phyloP scores from a whole-genome alignment of 2,329 filamentous ascomycete genomes.

The Sphaceloma murrayae region DNA sequence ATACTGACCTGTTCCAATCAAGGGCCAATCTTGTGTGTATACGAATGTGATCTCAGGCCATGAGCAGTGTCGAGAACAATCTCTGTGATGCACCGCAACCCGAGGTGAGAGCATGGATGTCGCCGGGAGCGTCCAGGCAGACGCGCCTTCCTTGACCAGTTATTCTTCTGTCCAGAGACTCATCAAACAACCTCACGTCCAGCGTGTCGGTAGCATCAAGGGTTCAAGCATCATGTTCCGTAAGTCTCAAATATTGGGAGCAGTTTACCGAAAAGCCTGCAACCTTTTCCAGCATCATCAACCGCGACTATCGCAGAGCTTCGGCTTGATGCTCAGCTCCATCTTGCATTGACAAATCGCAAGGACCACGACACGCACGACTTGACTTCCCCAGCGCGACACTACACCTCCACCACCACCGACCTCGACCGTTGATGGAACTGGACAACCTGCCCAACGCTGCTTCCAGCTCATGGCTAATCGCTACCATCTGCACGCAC shows the following conservation, averaged over 20 bases:
- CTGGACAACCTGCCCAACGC: not conserved
- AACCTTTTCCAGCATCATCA: too few species aligned
- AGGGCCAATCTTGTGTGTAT: too few species aligned
- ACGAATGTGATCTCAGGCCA: too few species aligned
- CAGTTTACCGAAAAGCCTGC: too few species aligned
- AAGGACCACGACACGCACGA: not conserved
- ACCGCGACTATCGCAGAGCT: too few species aligned
- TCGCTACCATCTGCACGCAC: slow-evolving; percentile 6
- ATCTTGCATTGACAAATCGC: not conserved
- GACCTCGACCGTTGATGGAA: slow-evolving; percentile 7
- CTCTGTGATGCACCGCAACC: too few species aligned
- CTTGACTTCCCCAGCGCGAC: not conserved
- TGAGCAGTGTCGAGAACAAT: too few species aligned
- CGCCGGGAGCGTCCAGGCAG: too few species aligned
- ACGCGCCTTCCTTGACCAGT: too few species aligned
- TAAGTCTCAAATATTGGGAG: slow-evolving; percentile 5
- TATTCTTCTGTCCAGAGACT: not conserved
- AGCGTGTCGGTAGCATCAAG: slow-evolving; percentile 4
- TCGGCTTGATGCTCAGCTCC: not conserved
- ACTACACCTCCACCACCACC: not conserved
- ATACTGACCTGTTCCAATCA: too few species aligned
- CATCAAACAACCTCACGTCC: not conserved
- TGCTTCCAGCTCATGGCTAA: slow-evolving; percentile 14
- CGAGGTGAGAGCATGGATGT: too few species aligned
- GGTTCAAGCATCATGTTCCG: slow-evolving; percentile 6